Conservation (phyloP, 129 eudicot species). For the Mikania micrantha region DNA sequence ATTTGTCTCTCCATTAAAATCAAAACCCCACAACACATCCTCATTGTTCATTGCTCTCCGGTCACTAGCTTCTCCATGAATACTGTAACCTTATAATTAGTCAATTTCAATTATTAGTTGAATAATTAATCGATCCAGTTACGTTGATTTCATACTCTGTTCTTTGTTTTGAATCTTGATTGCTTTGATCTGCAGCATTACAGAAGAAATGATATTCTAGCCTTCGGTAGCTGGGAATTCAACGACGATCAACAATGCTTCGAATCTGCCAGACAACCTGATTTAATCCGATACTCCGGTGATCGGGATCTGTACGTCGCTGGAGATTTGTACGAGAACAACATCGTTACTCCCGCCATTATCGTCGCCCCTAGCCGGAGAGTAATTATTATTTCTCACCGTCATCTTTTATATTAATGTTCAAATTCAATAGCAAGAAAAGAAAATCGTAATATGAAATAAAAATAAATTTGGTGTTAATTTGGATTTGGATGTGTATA, state of each 20-base stretch:
- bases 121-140: no score
- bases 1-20: background rate
- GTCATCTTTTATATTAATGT: no score
- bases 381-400: slow-evolving; percentile 17
- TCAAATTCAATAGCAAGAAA: no score
- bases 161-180: no score
- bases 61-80: slow-evolving; percentile 7
- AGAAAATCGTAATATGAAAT: background rate
- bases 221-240: slow-evolving; percentile 92
- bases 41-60: background rate
- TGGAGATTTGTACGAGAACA: slow-evolving; percentile 76
- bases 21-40: slow-evolving; percentile 15
- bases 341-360: slow-evolving; percentile 77
- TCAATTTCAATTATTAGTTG: no score
- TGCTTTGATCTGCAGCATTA: slow-evolving; percentile 28
- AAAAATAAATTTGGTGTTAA: background rate
- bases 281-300: slow-evolving; percentile 42
- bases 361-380: slow-evolving; percentile 70
- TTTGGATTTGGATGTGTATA: background rate
- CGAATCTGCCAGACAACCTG: slow-evolving; percentile 65
- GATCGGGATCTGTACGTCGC: slow-evolving; percentile 86
- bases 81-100: background rate
- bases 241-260: slow-evolving; percentile 61
- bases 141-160: no score
- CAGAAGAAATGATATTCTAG: slow-evolving; percentile 51